Conservation (phyloP, 257 asterid species). For the Cruciata laevipes region DNA sequence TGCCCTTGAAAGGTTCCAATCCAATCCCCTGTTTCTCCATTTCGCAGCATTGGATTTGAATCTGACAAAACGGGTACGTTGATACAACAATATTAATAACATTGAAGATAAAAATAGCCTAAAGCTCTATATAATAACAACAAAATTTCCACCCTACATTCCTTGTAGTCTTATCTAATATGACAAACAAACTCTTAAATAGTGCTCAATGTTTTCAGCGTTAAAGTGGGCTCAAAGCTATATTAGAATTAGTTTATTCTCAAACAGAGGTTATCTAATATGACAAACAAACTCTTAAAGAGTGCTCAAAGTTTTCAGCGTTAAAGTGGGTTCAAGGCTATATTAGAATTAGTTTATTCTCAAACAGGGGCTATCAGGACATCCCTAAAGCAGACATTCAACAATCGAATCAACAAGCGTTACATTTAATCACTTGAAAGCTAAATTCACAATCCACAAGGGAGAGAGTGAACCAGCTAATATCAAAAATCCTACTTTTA, state of each 20-base stretch:
- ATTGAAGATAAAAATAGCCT: background rate
- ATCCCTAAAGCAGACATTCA: background rate
- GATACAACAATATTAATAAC: constrained; percentile 2
- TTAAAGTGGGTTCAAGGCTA: background rate
- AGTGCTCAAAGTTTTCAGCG: background rate
- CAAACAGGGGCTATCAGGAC: background rate
- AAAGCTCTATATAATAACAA: background rate
- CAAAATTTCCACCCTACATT: background rate
- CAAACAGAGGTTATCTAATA: background rate
- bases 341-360: background rate
- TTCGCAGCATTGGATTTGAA: constrained; percentile 91
- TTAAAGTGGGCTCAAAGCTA: background rate
- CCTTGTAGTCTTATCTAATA: background rate
- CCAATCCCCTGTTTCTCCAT: constrained; percentile 99
- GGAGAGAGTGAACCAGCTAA: background rate
- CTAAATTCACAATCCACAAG: background rate
- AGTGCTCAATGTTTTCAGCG: no score
- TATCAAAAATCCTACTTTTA: background rate
- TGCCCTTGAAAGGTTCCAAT: constrained; percentile 97
- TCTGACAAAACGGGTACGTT: constrained; percentile 35
- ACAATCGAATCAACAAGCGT: background rate
- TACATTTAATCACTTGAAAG: background rate
- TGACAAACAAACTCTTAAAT: background rate
- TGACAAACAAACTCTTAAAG: background rate
- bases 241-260: background rate